A percentile compares a stretch with the other conserved stretches of the same genome.
Conservation (phyloP, 1,139 yeast species). For the Taiozyma sp. region DNA sequence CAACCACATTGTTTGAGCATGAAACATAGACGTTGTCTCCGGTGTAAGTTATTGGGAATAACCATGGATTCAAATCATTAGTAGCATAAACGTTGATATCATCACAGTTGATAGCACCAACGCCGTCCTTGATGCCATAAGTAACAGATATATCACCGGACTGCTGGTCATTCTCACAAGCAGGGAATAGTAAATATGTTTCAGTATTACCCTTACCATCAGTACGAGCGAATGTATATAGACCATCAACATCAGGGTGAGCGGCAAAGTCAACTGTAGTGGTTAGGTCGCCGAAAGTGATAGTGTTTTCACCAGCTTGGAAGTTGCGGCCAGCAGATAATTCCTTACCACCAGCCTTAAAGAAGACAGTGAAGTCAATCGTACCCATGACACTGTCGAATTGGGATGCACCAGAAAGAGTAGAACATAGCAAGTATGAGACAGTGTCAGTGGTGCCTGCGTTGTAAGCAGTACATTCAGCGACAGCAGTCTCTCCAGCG, state of each 20-base stretch:
- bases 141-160: constrained; percentile 19
- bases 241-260: constrained; percentile 12
- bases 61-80: constrained; percentile 26
- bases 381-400: constrained; percentile 23
- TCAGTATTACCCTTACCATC: constrained; percentile 27
- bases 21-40: constrained; percentile 19
- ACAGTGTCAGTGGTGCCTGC: constrained; percentile 10
- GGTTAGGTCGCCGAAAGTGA: constrained; percentile 18
- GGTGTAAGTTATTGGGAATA: constrained; percentile 21
- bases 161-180: constrained; percentile 24
- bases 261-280: constrained; percentile 25
- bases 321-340: constrained; percentile 24
- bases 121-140: constrained; percentile 1
- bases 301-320: constrained; percentile 19
- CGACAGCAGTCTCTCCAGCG: constrained; percentile 23
- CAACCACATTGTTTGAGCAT: constrained; percentile 19
- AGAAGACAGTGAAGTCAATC: constrained; percentile 25
- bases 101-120: constrained; percentile 21
- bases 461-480: constrained; percentile 26
- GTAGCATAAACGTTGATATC: constrained; percentile 20
- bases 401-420: constrained; percentile 19
- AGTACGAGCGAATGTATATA: constrained; percentile 24
- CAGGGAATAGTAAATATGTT: constrained; percentile 27
- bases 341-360: constrained; percentile 29
- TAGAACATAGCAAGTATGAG: constrained; percentile 26